These are phyloP conservation scores for Salvia miltiorrhiza DNA, from an alignment of 257 asterid species.

Conservation along the genomic window DNA sequence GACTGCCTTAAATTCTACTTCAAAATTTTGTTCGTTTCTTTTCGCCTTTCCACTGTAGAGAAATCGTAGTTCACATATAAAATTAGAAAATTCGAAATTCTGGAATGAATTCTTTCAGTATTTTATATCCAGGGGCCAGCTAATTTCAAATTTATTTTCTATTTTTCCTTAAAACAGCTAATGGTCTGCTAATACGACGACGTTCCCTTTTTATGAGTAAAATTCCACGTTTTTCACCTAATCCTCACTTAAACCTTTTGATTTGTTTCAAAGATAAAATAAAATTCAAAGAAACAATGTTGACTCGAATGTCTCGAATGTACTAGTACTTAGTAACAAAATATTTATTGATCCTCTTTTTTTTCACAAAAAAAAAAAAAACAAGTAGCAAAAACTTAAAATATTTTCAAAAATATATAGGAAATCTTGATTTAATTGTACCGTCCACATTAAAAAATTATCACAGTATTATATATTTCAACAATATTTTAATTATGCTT, in stretches of 20 bases:
- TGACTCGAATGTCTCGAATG: background rate
- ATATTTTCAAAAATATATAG: background rate
- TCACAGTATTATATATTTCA: background rate
- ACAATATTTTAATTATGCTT: background rate
- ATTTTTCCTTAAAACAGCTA: background rate
- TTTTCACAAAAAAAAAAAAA: too few relatives aligned
- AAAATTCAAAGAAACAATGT: background rate
- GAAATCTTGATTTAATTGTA: too few relatives aligned
- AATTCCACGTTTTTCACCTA: constrained; percentile 3
- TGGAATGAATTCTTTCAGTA: background rate
- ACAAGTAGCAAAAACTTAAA: background rate
- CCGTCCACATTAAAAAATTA: background rate
- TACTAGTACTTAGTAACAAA: background rate
- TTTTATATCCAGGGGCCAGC: constrained; percentile 6
- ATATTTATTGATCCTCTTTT: too few relatives aligned
- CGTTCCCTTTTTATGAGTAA: background rate
- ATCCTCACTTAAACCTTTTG: background rate
- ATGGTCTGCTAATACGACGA: constrained; percentile 8
- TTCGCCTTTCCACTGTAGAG: constrained; percentile 8
- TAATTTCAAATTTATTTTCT: background rate
- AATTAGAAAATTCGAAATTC: constrained; percentile 17
- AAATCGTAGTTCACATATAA: constrained; percentile 8
- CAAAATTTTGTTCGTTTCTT: constrained; percentile 12
- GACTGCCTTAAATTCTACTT: constrained; percentile 15
- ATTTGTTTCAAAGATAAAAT: background rate